Percentiles rank a stretch among this genome's conserved stretches.
Evolutionary conservation across 176 grass and related monocot species (phyloP).

Genomic region (Cenchrus americanus): DNA sequence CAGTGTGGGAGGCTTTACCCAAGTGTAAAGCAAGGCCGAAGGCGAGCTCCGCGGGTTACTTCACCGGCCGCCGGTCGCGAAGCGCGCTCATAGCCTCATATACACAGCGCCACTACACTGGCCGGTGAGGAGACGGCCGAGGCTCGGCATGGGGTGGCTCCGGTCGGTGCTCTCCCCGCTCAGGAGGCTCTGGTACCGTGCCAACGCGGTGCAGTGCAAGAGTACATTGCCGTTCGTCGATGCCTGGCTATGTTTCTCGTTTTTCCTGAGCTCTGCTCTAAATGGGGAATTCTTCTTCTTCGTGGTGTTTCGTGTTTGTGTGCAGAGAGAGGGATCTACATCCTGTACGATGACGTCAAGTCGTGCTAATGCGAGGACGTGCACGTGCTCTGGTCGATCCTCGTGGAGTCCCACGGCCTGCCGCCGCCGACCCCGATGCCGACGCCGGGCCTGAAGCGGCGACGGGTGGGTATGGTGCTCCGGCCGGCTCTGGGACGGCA

Average conservation of each 20-base stretch:
- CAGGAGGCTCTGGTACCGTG: slow-evolving; percentile 55
- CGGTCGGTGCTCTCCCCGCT: slow-evolving; percentile 50
- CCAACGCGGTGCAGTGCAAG: slow-evolving; percentile 39
- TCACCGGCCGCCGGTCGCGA: not conserved
- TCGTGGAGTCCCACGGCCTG: slow-evolving; percentile 58
- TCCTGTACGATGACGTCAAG: slow-evolving; percentile 70
- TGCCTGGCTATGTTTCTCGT: not conserved
- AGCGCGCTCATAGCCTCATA: not conserved
- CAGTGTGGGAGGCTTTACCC: slow-evolving; percentile 50
- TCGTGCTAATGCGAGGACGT: slow-evolving; percentile 76
- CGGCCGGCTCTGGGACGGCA: not conserved
- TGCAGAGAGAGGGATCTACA: slow-evolving; percentile 58
- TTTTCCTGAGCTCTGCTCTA: not conserved
- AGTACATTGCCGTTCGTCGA: slow-evolving; percentile 5
- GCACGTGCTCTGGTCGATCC: slow-evolving; percentile 70
- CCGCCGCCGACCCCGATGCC: slow-evolving; percentile 33
- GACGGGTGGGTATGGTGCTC: not conserved
- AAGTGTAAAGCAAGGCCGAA: slow-evolving; percentile 59
- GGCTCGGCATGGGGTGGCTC: slow-evolving; percentile 58
- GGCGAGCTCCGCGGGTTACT: slow-evolving; percentile 14
- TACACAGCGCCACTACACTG: slow-evolving; percentile 4
- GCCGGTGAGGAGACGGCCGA: slow-evolving; percentile 1
- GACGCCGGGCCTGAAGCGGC: slow-evolving; percentile 32
- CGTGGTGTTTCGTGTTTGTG: not conserved
- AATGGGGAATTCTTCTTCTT: not conserved